phyloP scores from a whole-genome alignment of 176 grass and related monocot genomes.

The Raddia distichophylla region DNA sequence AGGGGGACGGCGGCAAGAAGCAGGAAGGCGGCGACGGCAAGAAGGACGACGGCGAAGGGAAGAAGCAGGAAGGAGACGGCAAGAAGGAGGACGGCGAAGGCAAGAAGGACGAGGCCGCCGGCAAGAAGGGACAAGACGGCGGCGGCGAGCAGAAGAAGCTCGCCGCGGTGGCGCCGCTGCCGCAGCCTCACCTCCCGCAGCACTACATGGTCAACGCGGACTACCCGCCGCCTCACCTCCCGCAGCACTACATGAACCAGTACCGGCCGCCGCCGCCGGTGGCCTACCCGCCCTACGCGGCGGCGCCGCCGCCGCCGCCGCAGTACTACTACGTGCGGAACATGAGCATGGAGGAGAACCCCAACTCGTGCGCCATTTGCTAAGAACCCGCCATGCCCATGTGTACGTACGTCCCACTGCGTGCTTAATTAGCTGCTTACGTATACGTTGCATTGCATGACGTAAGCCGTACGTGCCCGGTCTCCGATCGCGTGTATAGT shows the following conservation, averaged over 20 bases:
- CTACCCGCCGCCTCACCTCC: background rate
- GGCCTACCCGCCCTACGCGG: conserved; percentile 31
- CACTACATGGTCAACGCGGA: conserved; percentile 31
- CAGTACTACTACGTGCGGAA: conserved; percentile 56
- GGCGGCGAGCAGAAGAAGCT: conserved; percentile 24
- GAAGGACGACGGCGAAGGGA: background rate
- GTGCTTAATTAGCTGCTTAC: background rate
- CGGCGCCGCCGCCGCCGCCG: conserved; percentile 31
- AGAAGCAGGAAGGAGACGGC: background rate
- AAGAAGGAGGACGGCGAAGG: background rate
- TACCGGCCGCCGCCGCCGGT: conserved; percentile 39
- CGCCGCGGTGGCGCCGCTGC: background rate
- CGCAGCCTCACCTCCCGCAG: conserved; percentile 6
- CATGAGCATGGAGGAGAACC: conserved; percentile 87
- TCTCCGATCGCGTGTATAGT: conserved; percentile 27
- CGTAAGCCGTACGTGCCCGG: background rate
- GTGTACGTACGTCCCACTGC: background rate
- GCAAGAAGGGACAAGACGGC: background rate
- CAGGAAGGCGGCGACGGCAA: background rate
- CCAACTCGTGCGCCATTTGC: conserved; percentile 74
- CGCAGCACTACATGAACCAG: conserved; percentile 53
- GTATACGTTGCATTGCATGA: background rate
- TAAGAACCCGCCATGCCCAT: background rate
- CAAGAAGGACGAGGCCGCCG: background rate
- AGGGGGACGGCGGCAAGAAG: background rate